phyloP scores from a whole-genome alignment of 2,329 filamentous ascomycete genomes.

The Ophiocordyceps sinensis region DNA sequence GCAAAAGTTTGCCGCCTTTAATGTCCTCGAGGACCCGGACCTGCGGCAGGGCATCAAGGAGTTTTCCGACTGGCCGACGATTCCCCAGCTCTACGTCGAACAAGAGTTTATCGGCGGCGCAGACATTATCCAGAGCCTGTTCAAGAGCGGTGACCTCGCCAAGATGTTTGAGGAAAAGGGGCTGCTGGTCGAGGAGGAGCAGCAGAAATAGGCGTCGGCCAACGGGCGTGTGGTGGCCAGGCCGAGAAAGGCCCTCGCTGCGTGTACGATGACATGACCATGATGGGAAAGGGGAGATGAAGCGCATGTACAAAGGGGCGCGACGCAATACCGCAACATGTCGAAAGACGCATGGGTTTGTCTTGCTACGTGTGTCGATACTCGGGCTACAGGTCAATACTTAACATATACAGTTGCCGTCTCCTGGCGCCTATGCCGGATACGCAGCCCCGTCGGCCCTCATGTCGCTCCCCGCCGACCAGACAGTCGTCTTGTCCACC shows the following conservation, averaged over 20 bases:
- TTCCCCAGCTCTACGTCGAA: constrained; percentile 88
- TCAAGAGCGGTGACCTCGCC: constrained; percentile 85
- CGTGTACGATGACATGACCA: not conserved
- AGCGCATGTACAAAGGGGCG: no score
- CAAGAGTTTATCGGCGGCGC: constrained; percentile 97
- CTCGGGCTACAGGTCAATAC: not conserved
- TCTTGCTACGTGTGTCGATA: no score
- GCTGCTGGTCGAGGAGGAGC: constrained; percentile 45
- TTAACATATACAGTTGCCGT: not conserved
- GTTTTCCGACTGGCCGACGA: constrained; percentile 98
- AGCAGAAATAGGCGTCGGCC: constrained; percentile 9
- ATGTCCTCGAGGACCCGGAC: constrained; percentile 85
- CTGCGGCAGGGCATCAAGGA: constrained; percentile 90
- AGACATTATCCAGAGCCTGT: constrained; percentile 93
- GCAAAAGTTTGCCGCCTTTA: constrained; percentile 93
- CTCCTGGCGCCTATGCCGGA: constrained; percentile 21
- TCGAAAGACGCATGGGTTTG: no score
- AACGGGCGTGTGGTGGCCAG: constrained; percentile 8
- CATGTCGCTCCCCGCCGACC: constrained; percentile 79
- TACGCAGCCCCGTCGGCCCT: constrained; percentile 67
- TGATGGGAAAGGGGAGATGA: no score
- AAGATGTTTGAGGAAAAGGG: constrained; percentile 86
- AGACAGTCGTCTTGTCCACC: constrained; percentile 55
- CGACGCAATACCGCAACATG: no score
- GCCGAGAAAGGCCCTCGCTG: not conserved